Conservation (phyloP, 108 stramenopile genomes). For the Aurantiochytrium sp. region DNA sequence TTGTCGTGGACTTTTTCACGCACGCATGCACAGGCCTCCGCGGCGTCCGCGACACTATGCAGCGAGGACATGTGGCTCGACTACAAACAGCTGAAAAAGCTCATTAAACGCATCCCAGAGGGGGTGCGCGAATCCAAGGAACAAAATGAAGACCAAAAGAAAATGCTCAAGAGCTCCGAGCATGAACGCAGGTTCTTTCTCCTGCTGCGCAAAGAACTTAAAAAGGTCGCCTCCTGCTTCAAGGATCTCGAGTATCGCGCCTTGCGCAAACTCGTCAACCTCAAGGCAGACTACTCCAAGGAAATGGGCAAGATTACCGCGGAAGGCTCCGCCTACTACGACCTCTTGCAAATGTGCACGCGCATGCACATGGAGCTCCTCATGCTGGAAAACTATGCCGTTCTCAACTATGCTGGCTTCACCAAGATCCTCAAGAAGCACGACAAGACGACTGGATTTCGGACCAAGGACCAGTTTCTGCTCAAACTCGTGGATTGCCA, state of each 20-base stretch:
- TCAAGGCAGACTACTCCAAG: conserved; percentile 60
- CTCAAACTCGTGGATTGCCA: conserved; percentile 17
- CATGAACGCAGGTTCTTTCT: conserved; percentile 61
- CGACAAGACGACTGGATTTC: conserved; percentile 85
- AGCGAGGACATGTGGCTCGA: conserved; percentile 38
- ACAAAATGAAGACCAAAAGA: not conserved
- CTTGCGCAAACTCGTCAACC: conserved; percentile 51
- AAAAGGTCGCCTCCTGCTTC: conserved; percentile 80
- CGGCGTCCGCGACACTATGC: not conserved
- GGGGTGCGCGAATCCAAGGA: conserved; percentile 36
- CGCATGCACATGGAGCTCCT: conserved; percentile 87
- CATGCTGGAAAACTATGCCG: conserved; percentile 89
- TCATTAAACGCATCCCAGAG: conserved; percentile 71
- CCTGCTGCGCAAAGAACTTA: conserved; percentile 70
- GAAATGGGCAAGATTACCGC: conserved; percentile 11
- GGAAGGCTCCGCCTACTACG: conserved; percentile 29
- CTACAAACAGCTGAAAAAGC: conserved; percentile 65
- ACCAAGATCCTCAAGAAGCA: conserved; percentile 97
- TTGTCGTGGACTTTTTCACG: too few relatives aligned
- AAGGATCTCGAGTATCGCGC: conserved; percentile 24
- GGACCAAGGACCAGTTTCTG: conserved; percentile 71
- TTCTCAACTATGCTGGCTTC: conserved; percentile 95
- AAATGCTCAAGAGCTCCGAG: not conserved
- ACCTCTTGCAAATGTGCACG: conserved; percentile 68
- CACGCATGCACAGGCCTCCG: not conserved